Percentiles rank a stretch among this genome's conserved stretches.
Evolutionary conservation across 305 asterid genomes (phyloP).

Genomic region (Stenogyne calaminthoides): DNA sequence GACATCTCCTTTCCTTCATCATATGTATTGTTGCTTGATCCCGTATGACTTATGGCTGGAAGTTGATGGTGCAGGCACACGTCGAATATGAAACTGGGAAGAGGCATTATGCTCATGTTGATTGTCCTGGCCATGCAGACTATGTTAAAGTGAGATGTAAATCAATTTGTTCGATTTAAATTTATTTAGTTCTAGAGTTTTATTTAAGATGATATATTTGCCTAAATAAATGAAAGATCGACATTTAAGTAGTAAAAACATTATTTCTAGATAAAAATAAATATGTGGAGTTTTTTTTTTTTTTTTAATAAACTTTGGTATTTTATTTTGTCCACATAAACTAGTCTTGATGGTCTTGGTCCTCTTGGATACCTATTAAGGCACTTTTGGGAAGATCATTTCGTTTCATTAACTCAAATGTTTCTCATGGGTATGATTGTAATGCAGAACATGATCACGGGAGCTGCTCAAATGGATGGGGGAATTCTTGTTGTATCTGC

Average conservation of each 20-base stretch:
- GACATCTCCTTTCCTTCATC: neutral
- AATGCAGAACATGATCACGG: slow-evolving; percentile 94
- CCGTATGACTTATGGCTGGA: neutral
- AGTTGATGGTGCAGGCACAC: slow-evolving; percentile 68
- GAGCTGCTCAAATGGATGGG: slow-evolving; percentile 99
- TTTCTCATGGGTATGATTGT: slow-evolving; percentile 21
- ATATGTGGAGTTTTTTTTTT: too few relatives aligned
- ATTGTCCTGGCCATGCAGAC: slow-evolving; percentile 96
- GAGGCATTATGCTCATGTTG: slow-evolving; percentile 94
- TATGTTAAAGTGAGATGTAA: slow-evolving; percentile 73
- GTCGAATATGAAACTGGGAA: slow-evolving; percentile 88
- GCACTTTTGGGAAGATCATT: neutral
- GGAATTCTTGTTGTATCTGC: slow-evolving; percentile 97
- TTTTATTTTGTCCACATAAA: too few relatives aligned
- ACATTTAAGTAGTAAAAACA: neutral
- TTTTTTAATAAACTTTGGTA: too few relatives aligned
- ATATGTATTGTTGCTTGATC: neutral
- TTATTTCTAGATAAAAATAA: too few relatives aligned
- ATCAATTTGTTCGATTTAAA: neutral
- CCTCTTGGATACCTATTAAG: neutral
- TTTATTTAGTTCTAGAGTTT: neutral
- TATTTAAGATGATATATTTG: neutral
- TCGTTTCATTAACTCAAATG: neutral
- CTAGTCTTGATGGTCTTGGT: neutral
- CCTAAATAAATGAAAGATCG: neutral